These are phyloP conservation scores for Aspergillus viridinutans DNA, from an alignment of 2,329 filamentous ascomycete species.

Conservation along the genomic window DNA sequence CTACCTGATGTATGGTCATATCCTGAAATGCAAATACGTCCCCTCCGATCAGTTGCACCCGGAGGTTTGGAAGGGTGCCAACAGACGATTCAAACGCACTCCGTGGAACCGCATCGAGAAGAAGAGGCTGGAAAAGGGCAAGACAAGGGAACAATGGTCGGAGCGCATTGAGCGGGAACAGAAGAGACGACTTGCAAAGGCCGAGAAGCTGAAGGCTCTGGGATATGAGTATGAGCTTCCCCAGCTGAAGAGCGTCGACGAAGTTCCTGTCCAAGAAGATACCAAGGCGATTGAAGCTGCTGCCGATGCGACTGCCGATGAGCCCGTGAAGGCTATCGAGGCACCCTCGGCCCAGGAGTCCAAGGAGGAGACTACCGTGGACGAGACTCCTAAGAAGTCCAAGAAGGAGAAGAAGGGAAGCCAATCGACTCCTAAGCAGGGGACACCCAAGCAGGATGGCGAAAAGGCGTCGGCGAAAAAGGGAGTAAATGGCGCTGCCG, in stretches of 20 bases:
- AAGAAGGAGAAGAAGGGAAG: conserved; percentile 32
- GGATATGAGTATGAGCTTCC: conserved; percentile 82
- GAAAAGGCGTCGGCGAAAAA: conserved; percentile 1
- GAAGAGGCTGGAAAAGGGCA: conserved; percentile 66
- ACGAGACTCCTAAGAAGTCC: conserved; percentile 31
- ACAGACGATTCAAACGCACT: conserved; percentile 81
- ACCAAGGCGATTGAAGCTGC: conserved; percentile 31
- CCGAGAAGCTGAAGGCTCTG: conserved; percentile 69
- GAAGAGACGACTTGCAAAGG: conserved; percentile 63
- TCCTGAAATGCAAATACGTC: conserved; percentile 80
- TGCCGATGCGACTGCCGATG: conserved; percentile 21
- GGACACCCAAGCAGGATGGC: conserved; percentile 19
- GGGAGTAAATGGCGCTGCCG: background rate
- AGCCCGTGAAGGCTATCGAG: conserved; percentile 27
- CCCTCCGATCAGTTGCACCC: conserved; percentile 73
- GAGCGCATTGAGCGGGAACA: conserved; percentile 70
- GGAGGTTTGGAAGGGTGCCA: conserved; percentile 83
- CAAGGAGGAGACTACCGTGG: conserved; percentile 17
- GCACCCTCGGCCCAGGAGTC: conserved; percentile 21
- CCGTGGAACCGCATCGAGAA: conserved; percentile 86
- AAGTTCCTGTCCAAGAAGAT: conserved; percentile 44
- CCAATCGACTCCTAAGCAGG: conserved; percentile 16
- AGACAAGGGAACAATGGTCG: conserved; percentile 72
- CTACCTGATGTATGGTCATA: conserved; percentile 91
- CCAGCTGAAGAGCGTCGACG: conserved; percentile 61